Evolutionary conservation across 148 eudicot species (phyloP).

Genomic region (Rhododendron kiyosumense): DNA sequence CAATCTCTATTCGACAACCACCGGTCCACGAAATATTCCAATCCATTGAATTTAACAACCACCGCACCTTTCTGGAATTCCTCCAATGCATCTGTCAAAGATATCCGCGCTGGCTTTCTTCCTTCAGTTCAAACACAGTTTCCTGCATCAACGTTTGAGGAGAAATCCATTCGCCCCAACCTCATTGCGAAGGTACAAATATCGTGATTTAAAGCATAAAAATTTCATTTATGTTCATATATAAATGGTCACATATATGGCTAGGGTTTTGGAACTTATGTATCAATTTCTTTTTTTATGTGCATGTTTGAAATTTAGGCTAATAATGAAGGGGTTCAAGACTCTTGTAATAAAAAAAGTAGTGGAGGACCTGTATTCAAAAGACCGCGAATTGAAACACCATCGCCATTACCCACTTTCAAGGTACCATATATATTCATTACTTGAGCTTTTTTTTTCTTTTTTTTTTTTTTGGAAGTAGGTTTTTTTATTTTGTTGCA

Average conservation of each 20-base stretch:
- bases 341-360: conserved; percentile 28
- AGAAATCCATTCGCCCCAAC: conserved; percentile 20
- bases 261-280: conserved; percentile 20
- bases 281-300: background rate
- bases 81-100: conserved; percentile 16
- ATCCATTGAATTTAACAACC: conserved; percentile 16
- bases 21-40: conserved; percentile 13
- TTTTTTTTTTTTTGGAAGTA: background rate
- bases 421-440: conserved; percentile 41
- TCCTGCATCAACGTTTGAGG: conserved; percentile 14
- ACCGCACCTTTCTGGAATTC: conserved; percentile 20
- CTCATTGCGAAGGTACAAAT: conserved; percentile 40
- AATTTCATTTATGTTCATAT: background rate
- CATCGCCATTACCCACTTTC: conserved; percentile 77
- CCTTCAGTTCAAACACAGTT: conserved; percentile 33
- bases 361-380: conserved; percentile 43
- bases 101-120: conserved; percentile 22
- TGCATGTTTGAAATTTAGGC: conserved; percentile 7
- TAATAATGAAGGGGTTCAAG: conserved; percentile 26
- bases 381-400: conserved; percentile 61
- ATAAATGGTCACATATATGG: background rate
- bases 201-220: background rate
- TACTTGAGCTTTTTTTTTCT: background rate
- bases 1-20: conserved; percentile 19
- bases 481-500: background rate